Evolutionary conservation across 2,329 filamentous ascomycete genomes (phyloP).

Genomic region (Phyllosticta citribraziliensis): DNA sequence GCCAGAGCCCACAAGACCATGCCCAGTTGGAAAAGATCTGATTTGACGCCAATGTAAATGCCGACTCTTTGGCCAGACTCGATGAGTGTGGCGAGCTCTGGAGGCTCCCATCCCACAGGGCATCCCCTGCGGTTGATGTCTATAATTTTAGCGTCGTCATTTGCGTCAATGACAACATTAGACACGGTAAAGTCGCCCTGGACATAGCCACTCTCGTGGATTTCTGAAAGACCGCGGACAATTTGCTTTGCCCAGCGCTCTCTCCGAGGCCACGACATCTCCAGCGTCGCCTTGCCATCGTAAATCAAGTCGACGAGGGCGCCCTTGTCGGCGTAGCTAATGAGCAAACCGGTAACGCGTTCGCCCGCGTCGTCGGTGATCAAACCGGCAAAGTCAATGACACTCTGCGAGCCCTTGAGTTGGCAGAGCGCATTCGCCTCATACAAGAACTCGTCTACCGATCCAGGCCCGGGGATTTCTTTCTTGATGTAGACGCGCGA

Average conservation of each 20-base stretch:
- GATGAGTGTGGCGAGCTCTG: conserved; percentile 77
- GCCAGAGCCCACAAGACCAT: conserved; percentile 96
- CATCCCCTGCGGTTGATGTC: conserved; percentile 98
- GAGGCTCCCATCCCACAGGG: conserved; percentile 94
- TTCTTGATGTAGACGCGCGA: conserved; percentile 82
- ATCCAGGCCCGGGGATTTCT: conserved; percentile 92
- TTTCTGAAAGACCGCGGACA: conserved; percentile 76
- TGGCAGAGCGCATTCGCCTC: conserved; percentile 90
- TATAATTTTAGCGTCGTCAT: conserved; percentile 88
- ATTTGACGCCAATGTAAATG: conserved; percentile 98
- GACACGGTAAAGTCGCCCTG: conserved; percentile 96
- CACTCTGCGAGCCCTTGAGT: conserved; percentile 60
- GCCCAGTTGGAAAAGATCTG: conserved; percentile 87
- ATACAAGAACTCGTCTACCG: conserved; percentile 92
- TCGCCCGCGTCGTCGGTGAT: conserved; percentile 70
- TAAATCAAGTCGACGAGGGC: conserved; percentile 87
- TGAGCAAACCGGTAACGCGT: conserved; percentile 76
- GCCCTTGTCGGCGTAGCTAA: conserved; percentile 77
- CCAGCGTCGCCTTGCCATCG: conserved; percentile 50
- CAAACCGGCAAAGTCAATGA: conserved; percentile 80
- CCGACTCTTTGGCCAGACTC: conserved; percentile 81
- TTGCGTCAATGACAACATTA: conserved; percentile 84
- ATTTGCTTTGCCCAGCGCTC: conserved; percentile 90
- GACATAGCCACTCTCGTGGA: conserved; percentile 92
- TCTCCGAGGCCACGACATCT: conserved; percentile 58